These are phyloP conservation scores for Dorcoceras hygrometricum DNA, from an alignment of 257 asterid species.

Conservation along the genomic window DNA sequence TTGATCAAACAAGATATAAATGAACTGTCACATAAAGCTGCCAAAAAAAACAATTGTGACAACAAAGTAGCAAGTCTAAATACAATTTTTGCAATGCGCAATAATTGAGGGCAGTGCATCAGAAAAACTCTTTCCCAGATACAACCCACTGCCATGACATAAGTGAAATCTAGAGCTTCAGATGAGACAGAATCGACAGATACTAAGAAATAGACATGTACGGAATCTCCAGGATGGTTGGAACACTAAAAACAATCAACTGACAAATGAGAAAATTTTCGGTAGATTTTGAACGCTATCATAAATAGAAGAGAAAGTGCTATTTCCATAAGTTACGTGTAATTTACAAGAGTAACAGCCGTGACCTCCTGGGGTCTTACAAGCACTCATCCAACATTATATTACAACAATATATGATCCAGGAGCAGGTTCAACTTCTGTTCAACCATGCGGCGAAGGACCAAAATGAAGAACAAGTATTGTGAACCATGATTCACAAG, in stretches of 20 bases:
- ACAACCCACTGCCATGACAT: too few species aligned
- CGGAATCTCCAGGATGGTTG: too few species aligned
- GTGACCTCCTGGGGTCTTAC: constrained; percentile 18
- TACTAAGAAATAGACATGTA: too few species aligned
- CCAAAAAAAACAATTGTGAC: too few species aligned
- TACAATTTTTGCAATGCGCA: not conserved
- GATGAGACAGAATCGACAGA: too few species aligned
- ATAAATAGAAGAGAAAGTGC: not conserved
- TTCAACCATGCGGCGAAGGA: constrained; percentile 54
- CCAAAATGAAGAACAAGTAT: constrained; percentile 21
- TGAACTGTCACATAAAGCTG: too few species aligned
- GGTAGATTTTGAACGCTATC: not conserved
- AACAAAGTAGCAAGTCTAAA: too few species aligned
- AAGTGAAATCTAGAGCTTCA: too few species aligned
- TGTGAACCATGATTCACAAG: constrained; percentile 75
- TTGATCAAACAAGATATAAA: too few species aligned
- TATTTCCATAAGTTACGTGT: constrained; percentile 34
- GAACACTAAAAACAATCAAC: too few species aligned
- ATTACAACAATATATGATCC: constrained; percentile 24
- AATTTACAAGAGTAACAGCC: constrained; percentile 29
- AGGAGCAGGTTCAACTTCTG: constrained; percentile 66
- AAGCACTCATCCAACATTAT: constrained; percentile 14
- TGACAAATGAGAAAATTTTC: not conserved
- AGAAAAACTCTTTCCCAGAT: not conserved
- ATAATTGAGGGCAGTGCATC: constrained; percentile 1